Percentiles rank a stretch among this genome's conserved stretches.
These are phyloP conservation scores for Nemania abortiva DNA, from an alignment of 2,329 filamentous ascomycete genomes.

Conservation along the genomic window DNA sequence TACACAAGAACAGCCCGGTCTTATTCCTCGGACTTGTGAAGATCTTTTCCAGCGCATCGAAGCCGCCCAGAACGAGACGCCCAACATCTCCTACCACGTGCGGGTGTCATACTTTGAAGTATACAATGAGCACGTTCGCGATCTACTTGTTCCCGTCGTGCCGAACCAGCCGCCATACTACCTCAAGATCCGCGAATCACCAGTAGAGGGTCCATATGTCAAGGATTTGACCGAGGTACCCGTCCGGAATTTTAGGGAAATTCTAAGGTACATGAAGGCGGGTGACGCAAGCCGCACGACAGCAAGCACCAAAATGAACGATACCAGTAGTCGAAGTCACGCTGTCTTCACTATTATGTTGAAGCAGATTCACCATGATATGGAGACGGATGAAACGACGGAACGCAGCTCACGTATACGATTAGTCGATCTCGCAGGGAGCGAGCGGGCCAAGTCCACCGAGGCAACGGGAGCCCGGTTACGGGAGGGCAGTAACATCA, in stretches of 20 bases:
- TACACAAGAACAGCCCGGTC: slow-evolving; percentile 81
- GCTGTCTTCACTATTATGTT: slow-evolving; percentile 98
- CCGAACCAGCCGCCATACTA: slow-evolving; percentile 84
- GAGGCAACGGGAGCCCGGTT: slow-evolving; percentile 93
- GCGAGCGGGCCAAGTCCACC: slow-evolving; percentile 93
- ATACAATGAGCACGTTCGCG: slow-evolving; percentile 98
- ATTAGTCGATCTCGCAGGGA: slow-evolving; percentile 93
- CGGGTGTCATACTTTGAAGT: slow-evolving; percentile 99
- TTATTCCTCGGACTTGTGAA: slow-evolving; percentile 95
- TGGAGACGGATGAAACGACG: slow-evolving; percentile 97
- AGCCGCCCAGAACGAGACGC: slow-evolving; percentile 78
- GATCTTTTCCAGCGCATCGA: slow-evolving; percentile 96
- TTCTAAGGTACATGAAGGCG: slow-evolving; percentile 89
- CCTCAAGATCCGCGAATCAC: slow-evolving; percentile 96
- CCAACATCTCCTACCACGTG: slow-evolving; percentile 96
- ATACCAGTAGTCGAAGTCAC: slow-evolving; percentile 95
- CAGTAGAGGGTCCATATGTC: slow-evolving; percentile 94
- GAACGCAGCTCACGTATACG: slow-evolving; percentile 94
- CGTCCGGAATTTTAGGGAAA: slow-evolving; percentile 86
- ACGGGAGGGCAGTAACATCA: slow-evolving; percentile 97
- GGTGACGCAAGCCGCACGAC: slow-evolving; percentile 89
- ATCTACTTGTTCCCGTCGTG: slow-evolving; percentile 82
- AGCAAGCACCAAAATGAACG: slow-evolving; percentile 99
- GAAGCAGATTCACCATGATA: slow-evolving; percentile 97
- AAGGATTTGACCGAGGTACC: slow-evolving; percentile 96